These are phyloP conservation scores for Oemleria cerasiformis DNA, from an alignment of 306 rosid species.

Conservation along the genomic window DNA sequence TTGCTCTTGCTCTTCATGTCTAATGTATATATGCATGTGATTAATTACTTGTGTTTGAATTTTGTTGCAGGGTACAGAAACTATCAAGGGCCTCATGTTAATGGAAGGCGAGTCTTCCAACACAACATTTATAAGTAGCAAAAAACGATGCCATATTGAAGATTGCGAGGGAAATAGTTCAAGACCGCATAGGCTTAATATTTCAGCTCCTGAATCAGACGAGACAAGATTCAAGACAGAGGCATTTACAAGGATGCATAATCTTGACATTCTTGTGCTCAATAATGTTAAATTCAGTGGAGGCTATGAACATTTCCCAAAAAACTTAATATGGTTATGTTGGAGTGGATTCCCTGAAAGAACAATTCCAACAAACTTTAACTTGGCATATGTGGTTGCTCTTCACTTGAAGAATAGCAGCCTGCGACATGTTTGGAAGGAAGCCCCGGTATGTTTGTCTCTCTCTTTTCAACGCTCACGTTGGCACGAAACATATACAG, in stretches of 20 bases:
- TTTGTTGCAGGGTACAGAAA: neutral
- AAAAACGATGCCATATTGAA: too few relatives aligned
- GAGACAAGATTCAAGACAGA: neutral
- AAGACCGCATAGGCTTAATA: too few relatives aligned
- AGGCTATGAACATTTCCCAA: too few relatives aligned
- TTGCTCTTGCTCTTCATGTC: neutral
- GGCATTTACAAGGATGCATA: neutral
- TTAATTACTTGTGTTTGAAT: neutral
- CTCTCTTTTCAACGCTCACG: neutral
- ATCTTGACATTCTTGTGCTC: neutral
- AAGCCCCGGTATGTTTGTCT: neutral
- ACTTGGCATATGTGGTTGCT: constrained; percentile 9
- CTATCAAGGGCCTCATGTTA: neutral
- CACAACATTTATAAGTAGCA: too few relatives aligned
- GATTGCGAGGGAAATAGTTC: too few relatives aligned
- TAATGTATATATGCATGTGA: neutral
- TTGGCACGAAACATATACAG: too few relatives aligned
- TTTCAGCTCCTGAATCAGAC: too few relatives aligned
- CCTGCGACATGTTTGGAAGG: constrained; percentile 7
- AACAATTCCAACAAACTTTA: constrained; percentile 3
- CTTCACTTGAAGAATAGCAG: constrained; percentile 12
- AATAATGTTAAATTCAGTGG: too few relatives aligned
- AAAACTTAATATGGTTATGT: neutral
- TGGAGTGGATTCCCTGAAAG: neutral
- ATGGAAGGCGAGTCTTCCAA: neutral